Evolutionary conservation across 805 yeast genomes (phyloP).

Genomic region (baker's yeast (Saccharomyces cerevisiae)): DNA sequence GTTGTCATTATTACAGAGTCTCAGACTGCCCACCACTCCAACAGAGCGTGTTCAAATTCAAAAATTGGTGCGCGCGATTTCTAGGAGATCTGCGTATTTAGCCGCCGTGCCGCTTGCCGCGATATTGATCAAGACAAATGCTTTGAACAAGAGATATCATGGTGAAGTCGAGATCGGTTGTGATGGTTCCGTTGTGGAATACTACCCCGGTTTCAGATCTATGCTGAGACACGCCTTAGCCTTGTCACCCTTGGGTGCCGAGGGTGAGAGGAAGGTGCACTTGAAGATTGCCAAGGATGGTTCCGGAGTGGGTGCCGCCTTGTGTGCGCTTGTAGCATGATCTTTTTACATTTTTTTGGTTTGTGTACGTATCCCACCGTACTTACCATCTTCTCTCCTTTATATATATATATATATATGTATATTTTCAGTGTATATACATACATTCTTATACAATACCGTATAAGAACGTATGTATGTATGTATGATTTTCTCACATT

Average conservation of each 20-base stretch:
- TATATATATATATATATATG: no score
- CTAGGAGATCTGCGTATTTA: conserved; percentile 78
- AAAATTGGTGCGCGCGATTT: conserved; percentile 67
- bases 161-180: conserved; percentile 87
- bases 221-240: conserved; percentile 73
- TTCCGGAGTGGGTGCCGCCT: conserved; percentile 94
- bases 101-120: conserved; percentile 90
- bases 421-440: not conserved
- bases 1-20: conserved; percentile 51
- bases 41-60: conserved; percentile 74
- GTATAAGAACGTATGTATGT: not conserved
- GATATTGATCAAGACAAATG: conserved; percentile 54
- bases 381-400: not conserved
- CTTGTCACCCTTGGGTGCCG: conserved; percentile 60
- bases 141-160: conserved; percentile 48
- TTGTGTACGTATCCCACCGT: no score
- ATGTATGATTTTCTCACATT: not conserved
- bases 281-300: conserved; percentile 88
- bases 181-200: conserved; percentile 92
- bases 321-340: conserved; percentile 57
- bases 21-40: conserved; percentile 58
- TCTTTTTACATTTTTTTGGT: not conserved
- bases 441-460: not conserved
- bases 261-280: conserved; percentile 64
- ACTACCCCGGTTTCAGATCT: conserved; percentile 82